phyloP scores from a whole-genome alignment of 352 stramenopile genomes.

The Elongisporangium anandrum region DNA sequence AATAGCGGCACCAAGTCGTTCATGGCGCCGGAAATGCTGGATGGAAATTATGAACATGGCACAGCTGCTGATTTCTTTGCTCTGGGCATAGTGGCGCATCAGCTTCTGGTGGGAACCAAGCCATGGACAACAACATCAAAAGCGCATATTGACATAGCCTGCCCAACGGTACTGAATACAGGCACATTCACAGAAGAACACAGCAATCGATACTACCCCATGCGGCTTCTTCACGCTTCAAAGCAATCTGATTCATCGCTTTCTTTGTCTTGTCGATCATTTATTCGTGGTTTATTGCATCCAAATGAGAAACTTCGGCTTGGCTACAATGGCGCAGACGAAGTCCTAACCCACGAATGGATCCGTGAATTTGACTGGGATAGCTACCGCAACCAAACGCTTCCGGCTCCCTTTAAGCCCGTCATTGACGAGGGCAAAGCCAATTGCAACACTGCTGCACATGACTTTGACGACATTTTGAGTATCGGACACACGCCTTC shows the following conservation, averaged over 20 bases:
- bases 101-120: slow-evolving; percentile 41
- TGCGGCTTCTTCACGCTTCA: slow-evolving; percentile 28
- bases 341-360: slow-evolving; percentile 57
- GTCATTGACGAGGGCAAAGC: slow-evolving; percentile 52
- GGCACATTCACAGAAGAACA: slow-evolving; percentile 15
- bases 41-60: slow-evolving; percentile 45
- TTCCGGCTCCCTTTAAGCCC: slow-evolving; percentile 40
- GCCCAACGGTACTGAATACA: slow-evolving; percentile 15
- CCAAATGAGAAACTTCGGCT: slow-evolving; percentile 40
- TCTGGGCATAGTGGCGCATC: slow-evolving; percentile 48
- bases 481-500: slow-evolving; percentile 25
- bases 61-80: slow-evolving; percentile 59
- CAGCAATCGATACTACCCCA: slow-evolving; percentile 45
- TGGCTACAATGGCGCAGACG: slow-evolving; percentile 22
- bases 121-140: slow-evolving; percentile 35
- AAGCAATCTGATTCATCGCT: slow-evolving; percentile 8
- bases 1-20: slow-evolving; percentile 64
- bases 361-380: slow-evolving; percentile 53
- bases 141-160: slow-evolving; percentile 23
- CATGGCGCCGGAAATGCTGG: slow-evolving; percentile 73
- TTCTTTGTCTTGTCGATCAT: slow-evolving; percentile 24
- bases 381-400: slow-evolving; percentile 25
- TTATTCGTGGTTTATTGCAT: slow-evolving; percentile 49
- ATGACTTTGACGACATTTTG: slow-evolving; percentile 68
- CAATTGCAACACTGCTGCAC: slow-evolving; percentile 54